Conservation (phyloP, 345 rosid genomes). For the Citrus reticulata region DNA sequence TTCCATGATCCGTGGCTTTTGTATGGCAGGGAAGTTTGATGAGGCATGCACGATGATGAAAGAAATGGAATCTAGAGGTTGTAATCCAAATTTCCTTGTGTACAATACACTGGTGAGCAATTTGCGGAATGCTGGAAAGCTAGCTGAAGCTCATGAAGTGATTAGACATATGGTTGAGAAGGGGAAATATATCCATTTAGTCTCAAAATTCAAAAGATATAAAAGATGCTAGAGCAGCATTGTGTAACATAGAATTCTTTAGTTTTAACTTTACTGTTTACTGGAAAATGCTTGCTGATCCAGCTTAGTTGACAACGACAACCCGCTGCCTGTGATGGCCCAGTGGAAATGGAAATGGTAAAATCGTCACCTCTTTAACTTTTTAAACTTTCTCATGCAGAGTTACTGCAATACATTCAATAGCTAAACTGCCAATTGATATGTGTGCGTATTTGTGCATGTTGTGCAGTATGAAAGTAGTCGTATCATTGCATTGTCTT, state of each 20-base stretch:
- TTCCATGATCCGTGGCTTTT: conserved; percentile 81
- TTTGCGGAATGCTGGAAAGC: conserved; percentile 73
- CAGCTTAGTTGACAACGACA: conserved; percentile 8
- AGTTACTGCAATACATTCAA: conserved; percentile 10
- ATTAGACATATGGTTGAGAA: conserved; percentile 68
- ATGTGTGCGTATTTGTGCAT: background rate
- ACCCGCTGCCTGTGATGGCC: conserved; percentile 18
- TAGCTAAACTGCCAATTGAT: conserved; percentile 1
- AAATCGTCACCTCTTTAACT: conserved; percentile 11
- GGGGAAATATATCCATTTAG: conserved; percentile 62
- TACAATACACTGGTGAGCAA: conserved; percentile 74
- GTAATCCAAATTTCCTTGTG: conserved; percentile 80
- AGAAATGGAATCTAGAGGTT: conserved; percentile 82
- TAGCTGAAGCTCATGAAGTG: conserved; percentile 62
- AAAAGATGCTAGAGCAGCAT: conserved; percentile 34
- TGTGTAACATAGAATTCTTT: conserved; percentile 11
- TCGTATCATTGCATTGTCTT: background rate
- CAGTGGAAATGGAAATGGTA: conserved; percentile 24
- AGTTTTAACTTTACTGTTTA: conserved; percentile 5
- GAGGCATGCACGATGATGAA: conserved; percentile 72
- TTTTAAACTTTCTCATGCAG: background rate
- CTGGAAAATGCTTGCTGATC: conserved; percentile 9
- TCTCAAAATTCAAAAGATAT: conserved; percentile 46
- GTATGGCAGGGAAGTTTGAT: conserved; percentile 63
- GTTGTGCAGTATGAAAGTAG: background rate